These are phyloP conservation scores for Uromyces viciae-fabae DNA, from an alignment of 1,284 basidiomycete species.

Conservation along the genomic window DNA sequence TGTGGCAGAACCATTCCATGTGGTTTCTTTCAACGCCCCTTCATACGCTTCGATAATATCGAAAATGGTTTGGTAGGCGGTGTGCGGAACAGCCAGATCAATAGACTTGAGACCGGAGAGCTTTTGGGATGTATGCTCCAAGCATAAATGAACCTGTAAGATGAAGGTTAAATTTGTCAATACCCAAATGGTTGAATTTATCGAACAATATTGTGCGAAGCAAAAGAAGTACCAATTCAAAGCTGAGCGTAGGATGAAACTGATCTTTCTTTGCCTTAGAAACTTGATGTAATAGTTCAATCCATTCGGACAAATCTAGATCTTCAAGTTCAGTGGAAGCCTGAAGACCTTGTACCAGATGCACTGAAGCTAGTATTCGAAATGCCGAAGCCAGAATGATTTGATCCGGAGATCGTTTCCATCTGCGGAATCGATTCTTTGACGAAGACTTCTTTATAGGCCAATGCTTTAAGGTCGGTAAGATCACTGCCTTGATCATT, in stretches of 20 bases:
- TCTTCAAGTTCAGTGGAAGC: slow-evolving; percentile 2
- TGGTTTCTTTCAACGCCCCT: too few relatives aligned
- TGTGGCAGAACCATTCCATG: slow-evolving; percentile 19
- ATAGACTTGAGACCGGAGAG: slow-evolving; percentile 8
- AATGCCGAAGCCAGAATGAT: neutral
- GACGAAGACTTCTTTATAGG: neutral
- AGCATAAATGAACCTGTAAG: neutral
- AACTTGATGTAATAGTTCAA: slow-evolving; percentile 7
- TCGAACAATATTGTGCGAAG: neutral
- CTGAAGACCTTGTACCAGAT: neutral
- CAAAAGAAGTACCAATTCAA: slow-evolving; percentile 25
- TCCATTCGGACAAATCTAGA: slow-evolving; percentile 17
- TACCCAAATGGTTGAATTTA: neutral
- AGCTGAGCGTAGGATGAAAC: neutral
- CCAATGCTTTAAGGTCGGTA: slow-evolving; percentile 14
- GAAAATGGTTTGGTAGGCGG: slow-evolving; percentile 26
- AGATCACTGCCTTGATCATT: neutral
- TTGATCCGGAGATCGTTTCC: slow-evolving; percentile 4
- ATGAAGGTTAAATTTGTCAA: neutral
- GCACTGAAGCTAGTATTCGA: slow-evolving; percentile 8
- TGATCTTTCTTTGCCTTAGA: neutral
- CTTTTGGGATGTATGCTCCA: neutral
- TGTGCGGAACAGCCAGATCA: slow-evolving; percentile 1
- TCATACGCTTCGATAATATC: slow-evolving; percentile 1
- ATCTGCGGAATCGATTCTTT: slow-evolving; percentile 26